These are phyloP conservation scores for Pichia sp. DNA, from an alignment of 1,139 yeast genomes.

Conservation along the genomic window DNA sequence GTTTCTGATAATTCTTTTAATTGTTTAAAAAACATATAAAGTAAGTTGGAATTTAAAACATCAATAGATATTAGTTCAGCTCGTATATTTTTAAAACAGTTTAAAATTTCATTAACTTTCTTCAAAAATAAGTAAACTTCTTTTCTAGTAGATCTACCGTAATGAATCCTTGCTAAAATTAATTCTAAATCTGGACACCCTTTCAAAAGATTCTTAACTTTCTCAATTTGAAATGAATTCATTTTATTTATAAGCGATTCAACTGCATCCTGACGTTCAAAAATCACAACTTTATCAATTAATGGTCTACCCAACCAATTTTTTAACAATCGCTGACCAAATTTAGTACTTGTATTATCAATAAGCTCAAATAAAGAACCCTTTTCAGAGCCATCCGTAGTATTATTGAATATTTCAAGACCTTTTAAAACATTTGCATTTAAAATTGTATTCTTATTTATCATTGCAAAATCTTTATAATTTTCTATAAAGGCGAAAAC, in stretches of 20 bases:
- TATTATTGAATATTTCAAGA: conserved; percentile 67
- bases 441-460: conserved; percentile 52
- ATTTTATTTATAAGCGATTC: conserved; percentile 39
- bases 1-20: conserved; percentile 7
- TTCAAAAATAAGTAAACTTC: conserved; percentile 60
- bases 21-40: conserved; percentile 11
- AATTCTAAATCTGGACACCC: conserved; percentile 62
- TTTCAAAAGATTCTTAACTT: conserved; percentile 40
- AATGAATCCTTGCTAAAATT: conserved; percentile 61
- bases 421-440: conserved; percentile 63
- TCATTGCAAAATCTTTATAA: conserved; percentile 45
- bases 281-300: conserved; percentile 44
- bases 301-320: conserved; percentile 78
- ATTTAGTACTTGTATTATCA: conserved; percentile 72
- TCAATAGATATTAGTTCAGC: conserved; percentile 14
- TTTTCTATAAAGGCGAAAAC: conserved; percentile 49
- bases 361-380: conserved; percentile 78
- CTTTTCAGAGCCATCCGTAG: conserved; percentile 44
- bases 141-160: conserved; percentile 55
- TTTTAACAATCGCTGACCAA: conserved; percentile 62
- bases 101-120: conserved; percentile 39
- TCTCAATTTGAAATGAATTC: conserved; percentile 40
- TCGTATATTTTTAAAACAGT: conserved; percentile 26
- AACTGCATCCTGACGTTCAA: conserved; percentile 58
- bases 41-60: conserved; percentile 15